These are phyloP conservation scores for Mangifera indica DNA, from an alignment of 345 rosid genomes.

Conservation along the genomic window DNA sequence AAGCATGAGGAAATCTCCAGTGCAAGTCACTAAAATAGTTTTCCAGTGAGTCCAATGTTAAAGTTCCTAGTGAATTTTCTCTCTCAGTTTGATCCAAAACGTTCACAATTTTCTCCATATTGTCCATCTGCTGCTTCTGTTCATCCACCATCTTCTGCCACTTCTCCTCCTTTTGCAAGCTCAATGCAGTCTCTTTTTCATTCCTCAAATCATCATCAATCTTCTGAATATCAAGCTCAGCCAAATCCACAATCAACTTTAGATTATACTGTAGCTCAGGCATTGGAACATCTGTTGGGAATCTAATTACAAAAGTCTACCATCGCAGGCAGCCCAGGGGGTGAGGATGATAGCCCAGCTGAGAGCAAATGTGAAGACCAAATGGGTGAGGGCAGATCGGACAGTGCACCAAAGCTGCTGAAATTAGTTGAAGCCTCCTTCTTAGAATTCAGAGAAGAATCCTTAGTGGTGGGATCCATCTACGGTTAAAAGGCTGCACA, in stretches of 20 bases:
- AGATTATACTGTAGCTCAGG: constrained; percentile 91
- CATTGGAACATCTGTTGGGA: constrained; percentile 90
- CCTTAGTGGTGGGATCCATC: no score
- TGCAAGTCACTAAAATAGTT: constrained; percentile 50
- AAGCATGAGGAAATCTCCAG: constrained; percentile 61
- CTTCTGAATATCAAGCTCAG: constrained; percentile 85
- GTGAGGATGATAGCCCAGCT: no score
- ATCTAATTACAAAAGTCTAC: no score
- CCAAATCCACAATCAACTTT: constrained; percentile 70
- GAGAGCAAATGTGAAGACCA: no score
- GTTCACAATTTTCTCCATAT: constrained; percentile 54
- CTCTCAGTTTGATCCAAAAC: constrained; percentile 50
- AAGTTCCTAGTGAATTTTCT: constrained; percentile 51
- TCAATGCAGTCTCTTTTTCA: constrained; percentile 77
- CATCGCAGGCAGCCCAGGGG: no score
- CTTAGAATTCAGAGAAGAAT: no score
- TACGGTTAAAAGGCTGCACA: no score
- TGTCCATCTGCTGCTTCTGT: constrained; percentile 57
- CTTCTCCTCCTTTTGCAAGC: constrained; percentile 76
- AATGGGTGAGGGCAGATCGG: no score
- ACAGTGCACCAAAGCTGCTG: no score
- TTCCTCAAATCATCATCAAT: constrained; percentile 79
- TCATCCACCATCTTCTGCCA: constrained; percentile 49
- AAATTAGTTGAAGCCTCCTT: no score
- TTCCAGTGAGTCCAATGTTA: constrained; percentile 65